Conservation (phyloP, 2,329 filamentous ascomycete species). For the Sclerotinia trifoliorum region DNA sequence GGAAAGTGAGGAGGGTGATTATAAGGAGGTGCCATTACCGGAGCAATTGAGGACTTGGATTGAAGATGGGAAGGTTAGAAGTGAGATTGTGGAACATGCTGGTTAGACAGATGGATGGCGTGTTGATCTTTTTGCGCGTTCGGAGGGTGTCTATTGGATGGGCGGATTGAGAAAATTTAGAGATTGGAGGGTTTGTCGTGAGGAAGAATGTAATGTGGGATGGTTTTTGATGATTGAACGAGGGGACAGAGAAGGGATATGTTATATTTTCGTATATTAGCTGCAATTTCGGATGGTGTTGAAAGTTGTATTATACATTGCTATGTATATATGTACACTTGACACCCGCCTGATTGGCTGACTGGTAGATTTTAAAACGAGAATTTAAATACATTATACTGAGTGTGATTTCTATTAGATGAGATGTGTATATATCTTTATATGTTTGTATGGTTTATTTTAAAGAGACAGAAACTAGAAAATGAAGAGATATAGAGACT, state of each 20-base stretch:
- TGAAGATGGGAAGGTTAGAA: slow-evolving; percentile 74
- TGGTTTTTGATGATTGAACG: background rate
- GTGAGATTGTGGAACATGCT: slow-evolving; percentile 93
- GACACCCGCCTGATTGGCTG: background rate
- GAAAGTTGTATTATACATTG: background rate
- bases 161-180: background rate
- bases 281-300: background rate
- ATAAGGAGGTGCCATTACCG: slow-evolving; percentile 81
- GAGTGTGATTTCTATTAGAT: background rate
- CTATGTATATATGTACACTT: background rate
- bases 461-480: too few species aligned
- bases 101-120: slow-evolving; percentile 52
- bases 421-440: background rate
- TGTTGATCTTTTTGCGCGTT: too few species aligned
- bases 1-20: slow-evolving; percentile 61
- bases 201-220: too few species aligned
- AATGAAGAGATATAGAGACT: too few species aligned
- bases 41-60: slow-evolving; percentile 83
- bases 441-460: too few species aligned
- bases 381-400: background rate
- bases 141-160: background rate
- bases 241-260: background rate
- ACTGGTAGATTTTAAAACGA: background rate
- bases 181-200: background rate
- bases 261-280: background rate